Evolutionary conservation across 805 yeast genomes (phyloP), one percentile per base, ranked within the genome.

Genomic region (Lachancea meyersii): DNA sequence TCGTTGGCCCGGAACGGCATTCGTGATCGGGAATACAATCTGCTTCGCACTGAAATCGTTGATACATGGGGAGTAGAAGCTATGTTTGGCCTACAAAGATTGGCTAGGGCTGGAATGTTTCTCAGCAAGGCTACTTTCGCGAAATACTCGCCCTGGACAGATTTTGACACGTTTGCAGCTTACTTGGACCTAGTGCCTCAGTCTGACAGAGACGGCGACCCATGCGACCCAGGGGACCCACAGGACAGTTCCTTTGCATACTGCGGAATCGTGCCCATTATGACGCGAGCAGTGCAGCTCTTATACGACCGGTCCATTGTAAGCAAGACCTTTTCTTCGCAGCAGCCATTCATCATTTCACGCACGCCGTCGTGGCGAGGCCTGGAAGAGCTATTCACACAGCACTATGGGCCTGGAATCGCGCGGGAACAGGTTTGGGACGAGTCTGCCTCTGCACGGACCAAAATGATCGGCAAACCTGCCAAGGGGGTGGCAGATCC

Each of bases 251-350:
- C 80, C 0, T 83, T 80, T 57, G 79, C 87, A 1, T 78, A 84
- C 46, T 83, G 96, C 4, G 93, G 95, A 0, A 83, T 77, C 23
- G 83, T 87, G 0, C 97, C 98, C 2, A 60, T 91, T 4, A 65
- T 77, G 2, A 71, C 80, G 3, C 70, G 97, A 46, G 53, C 88
- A 10, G 72, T 86, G 2, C 88, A 89, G 62, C 64, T 79, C 17
- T 69, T 83, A n/a, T 77, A 80, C 49, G 74, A 72, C 38, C 64
- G 89, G 33, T 72, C 75, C 21, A 73, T 75, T 44, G 52, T 76
- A 38, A 67, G 70, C 45, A 71, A 57, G 34, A 41, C 51, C 19
- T 57, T 53, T 41, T 47, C 55, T 2, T 48, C 63, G 14, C 63
- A 60, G 35, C 65, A 61, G 38, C 63, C 65, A 6, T 61, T 57